phyloP scores from a whole-genome alignment of 2,329 filamentous ascomycete genomes.

The Zymoseptoria crescenta region DNA sequence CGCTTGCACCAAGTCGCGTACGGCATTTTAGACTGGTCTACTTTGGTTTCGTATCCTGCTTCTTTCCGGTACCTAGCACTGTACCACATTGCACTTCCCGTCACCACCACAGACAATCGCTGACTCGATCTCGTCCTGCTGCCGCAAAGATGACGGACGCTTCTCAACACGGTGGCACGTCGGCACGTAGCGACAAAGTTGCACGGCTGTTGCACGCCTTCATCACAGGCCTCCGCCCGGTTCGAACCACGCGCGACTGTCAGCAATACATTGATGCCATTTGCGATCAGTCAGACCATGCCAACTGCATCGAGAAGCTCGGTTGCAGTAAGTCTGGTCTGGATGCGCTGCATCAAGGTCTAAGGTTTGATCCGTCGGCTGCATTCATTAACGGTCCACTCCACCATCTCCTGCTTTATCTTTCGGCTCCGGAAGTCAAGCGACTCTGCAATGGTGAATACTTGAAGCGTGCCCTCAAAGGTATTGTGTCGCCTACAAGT shows the following conservation, averaged over 20 bases:
- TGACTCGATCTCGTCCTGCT: not conserved
- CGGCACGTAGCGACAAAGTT: not conserved
- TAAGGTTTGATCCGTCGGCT: slow-evolving; percentile 38
- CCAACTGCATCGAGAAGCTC: slow-evolving; percentile 36
- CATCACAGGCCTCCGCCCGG: slow-evolving; percentile 32
- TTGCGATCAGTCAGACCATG: slow-evolving; percentile 34
- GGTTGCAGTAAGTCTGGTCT: slow-evolving; percentile 31
- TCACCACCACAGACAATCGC: not conserved
- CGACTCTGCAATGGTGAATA: slow-evolving; percentile 45
- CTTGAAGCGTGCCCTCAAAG: slow-evolving; percentile 40
- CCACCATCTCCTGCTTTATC: slow-evolving; percentile 29
- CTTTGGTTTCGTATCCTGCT: not conserved
- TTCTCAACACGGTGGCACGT: not conserved
- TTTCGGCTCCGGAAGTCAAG: slow-evolving; percentile 40
- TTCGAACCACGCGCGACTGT: slow-evolving; percentile 34
- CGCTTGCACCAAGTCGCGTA: not conserved
- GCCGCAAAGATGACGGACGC: not conserved
- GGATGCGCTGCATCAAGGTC: slow-evolving; percentile 32
- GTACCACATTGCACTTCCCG: not conserved
- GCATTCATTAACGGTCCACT: slow-evolving; percentile 39
- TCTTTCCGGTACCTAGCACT: not conserved
- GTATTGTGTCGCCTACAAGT: slow-evolving; percentile 45
- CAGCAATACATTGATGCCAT: slow-evolving; percentile 45
- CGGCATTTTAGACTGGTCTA: not conserved
- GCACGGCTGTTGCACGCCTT: slow-evolving; percentile 34